These are phyloP conservation scores for Acanthamoeba royreba DNA, from an alignment of 208 protist species.

Conservation along the genomic window DNA sequence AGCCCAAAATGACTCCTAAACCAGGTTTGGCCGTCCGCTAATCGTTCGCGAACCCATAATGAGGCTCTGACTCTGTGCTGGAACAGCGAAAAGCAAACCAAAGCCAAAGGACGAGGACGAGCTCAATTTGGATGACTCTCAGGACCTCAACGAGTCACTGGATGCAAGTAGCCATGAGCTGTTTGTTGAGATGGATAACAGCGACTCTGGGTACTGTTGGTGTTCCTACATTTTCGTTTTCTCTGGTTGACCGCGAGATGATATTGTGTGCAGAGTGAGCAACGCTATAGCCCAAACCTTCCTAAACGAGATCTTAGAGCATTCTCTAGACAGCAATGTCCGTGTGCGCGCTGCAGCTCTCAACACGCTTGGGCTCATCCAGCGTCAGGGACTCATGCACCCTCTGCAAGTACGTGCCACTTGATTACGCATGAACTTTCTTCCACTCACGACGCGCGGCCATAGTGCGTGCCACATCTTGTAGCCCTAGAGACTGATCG, in stretches of 20 bases:
- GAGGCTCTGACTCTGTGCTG: background rate
- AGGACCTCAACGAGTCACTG: background rate
- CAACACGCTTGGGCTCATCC: background rate
- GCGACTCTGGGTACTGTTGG: slow-evolving; percentile 39
- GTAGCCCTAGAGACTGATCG: slow-evolving; percentile 26
- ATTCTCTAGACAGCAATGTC: background rate
- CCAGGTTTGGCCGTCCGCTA: background rate
- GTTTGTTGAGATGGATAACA: slow-evolving; percentile 53
- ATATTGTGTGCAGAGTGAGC: slow-evolving; percentile 42
- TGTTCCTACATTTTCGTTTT: too few relatives aligned
- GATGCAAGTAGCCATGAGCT: slow-evolving; percentile 16
- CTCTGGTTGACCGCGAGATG: too few relatives aligned
- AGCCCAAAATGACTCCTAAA: background rate
- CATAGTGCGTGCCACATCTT: slow-evolving; percentile 31
- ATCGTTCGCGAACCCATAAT: background rate
- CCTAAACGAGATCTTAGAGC: background rate
- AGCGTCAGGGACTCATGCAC: slow-evolving; percentile 41
- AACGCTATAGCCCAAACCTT: background rate
- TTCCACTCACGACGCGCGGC: background rate
- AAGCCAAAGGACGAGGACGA: background rate
- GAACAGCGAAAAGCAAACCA: background rate
- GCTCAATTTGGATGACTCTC: background rate
- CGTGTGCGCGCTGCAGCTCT: background rate
- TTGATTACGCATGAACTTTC: background rate
- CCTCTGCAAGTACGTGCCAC: background rate